Evolutionary conservation across 2,329 filamentous ascomycete species (phyloP).

Genomic region (Ramularia collo-cygni): DNA sequence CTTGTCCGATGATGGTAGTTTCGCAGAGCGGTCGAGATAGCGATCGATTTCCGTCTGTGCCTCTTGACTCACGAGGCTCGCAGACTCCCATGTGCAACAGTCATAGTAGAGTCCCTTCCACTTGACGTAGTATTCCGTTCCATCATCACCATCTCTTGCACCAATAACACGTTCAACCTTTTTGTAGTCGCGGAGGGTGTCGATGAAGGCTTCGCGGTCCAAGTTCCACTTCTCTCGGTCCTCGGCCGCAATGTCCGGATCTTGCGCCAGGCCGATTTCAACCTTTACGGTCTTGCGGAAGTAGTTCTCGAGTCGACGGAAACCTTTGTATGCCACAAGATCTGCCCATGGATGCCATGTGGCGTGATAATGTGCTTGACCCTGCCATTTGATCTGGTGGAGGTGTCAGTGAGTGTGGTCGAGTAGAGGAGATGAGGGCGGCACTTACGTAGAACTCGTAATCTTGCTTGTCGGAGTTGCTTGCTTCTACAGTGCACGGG

Average conservation of each 20-base stretch:
- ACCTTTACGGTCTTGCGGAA: conserved; percentile 74
- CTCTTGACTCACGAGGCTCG: conserved; percentile 64
- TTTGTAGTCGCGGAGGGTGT: conserved; percentile 82
- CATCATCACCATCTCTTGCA: conserved; percentile 69
- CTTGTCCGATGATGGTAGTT: conserved; percentile 72
- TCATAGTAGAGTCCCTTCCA: conserved; percentile 85
- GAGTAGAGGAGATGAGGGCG: background rate
- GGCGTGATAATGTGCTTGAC: conserved; percentile 88
- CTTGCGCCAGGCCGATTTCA: conserved; percentile 70
- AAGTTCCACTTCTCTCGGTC: conserved; percentile 90
- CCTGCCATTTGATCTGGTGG: conserved; percentile 88
- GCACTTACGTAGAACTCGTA: conserved; percentile 65
- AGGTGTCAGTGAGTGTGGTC: conserved; percentile 16
- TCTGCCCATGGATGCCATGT: conserved; percentile 82
- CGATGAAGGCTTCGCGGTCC: conserved; percentile 85
- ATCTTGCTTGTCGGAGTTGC: conserved; percentile 57
- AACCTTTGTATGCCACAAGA: conserved; percentile 71
- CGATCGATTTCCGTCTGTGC: conserved; percentile 89
- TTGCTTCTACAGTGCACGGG: conserved; percentile 17
- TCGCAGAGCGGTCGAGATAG: conserved; percentile 75
- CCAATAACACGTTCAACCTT: conserved; percentile 91
- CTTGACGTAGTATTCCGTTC: conserved; percentile 86
- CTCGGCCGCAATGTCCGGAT: conserved; percentile 69
- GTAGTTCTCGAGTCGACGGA: conserved; percentile 90
- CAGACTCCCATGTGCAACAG: conserved; percentile 86